Conservation (phyloP, 1,284 basidiomycete species). For the Nidula niveotomentosa region DNA sequence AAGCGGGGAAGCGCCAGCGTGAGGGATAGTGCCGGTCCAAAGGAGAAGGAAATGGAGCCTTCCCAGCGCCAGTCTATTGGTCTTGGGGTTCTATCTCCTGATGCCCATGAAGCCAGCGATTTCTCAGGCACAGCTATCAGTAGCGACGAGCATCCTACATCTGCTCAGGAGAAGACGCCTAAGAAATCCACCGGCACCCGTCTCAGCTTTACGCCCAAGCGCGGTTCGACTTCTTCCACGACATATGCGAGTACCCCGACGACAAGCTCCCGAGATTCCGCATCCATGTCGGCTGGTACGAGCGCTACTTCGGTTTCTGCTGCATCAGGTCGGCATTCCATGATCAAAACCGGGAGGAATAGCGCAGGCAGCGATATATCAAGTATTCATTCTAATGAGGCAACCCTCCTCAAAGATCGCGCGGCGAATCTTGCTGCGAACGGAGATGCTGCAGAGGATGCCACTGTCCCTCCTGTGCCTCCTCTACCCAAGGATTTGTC, state of each 20-base stretch:
- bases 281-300: slow-evolving; percentile 72
- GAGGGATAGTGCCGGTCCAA: slow-evolving; percentile 9
- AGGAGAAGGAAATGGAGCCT: slow-evolving; percentile 37
- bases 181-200: slow-evolving; percentile 62
- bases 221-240: slow-evolving; percentile 87
- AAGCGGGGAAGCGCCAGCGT: slow-evolving; percentile 49
- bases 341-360: slow-evolving; percentile 61
- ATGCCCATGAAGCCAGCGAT: slow-evolving; percentile 21
- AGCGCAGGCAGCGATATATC: slow-evolving; percentile 88
- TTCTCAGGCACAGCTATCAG: slow-evolving; percentile 29
- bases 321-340: slow-evolving; percentile 64
- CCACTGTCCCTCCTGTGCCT: slow-evolving; percentile 89
- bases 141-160: slow-evolving; percentile 54
- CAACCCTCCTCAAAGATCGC: slow-evolving; percentile 63
- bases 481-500: slow-evolving; percentile 92
- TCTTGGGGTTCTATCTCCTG: slow-evolving; percentile 30
- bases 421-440: slow-evolving; percentile 56
- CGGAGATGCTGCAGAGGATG: slow-evolving; percentile 59
- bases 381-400: slow-evolving; percentile 67
- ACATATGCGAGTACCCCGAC: slow-evolving; percentile 76
- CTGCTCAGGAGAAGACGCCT: slow-evolving; percentile 56
- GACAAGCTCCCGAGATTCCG: slow-evolving; percentile 79
- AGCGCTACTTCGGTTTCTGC: slow-evolving; percentile 75
- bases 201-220: slow-evolving; percentile 77
- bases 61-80: slow-evolving; percentile 33